Evolutionary conservation across 768 basidiomycete genomes (phyloP).

Genomic region (Lactarius vividus): DNA sequence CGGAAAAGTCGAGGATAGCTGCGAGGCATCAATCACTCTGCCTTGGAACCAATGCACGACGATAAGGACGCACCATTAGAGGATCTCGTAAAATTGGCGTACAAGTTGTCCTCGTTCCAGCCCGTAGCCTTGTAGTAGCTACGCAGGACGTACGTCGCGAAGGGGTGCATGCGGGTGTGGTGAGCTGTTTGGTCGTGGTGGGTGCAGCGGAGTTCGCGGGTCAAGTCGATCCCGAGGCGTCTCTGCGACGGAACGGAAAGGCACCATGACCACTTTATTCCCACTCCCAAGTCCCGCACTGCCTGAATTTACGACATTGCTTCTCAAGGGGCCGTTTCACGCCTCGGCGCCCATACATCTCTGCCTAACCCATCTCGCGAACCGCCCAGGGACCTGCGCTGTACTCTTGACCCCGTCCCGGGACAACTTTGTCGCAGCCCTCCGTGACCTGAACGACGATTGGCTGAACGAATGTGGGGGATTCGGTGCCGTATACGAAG

Average conservation of each 20-base stretch:
- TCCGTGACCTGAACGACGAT: slow-evolving; percentile 51
- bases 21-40: slow-evolving; percentile 8
- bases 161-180: slow-evolving; percentile 61
- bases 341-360: slow-evolving; percentile 70
- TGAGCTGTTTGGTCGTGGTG: not conserved
- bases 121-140: slow-evolving; percentile 90
- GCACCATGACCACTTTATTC: slow-evolving; percentile 35
- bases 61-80: slow-evolving; percentile 61
- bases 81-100: slow-evolving; percentile 83
- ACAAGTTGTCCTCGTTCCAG: slow-evolving; percentile 97
- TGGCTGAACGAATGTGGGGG: slow-evolving; percentile 36
- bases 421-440: slow-evolving; percentile 38
- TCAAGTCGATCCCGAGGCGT: not conserved
- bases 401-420: slow-evolving; percentile 57
- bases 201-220: not conserved
- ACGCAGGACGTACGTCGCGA: slow-evolving; percentile 83
- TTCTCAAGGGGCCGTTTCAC: slow-evolving; percentile 62
- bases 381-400: slow-evolving; percentile 36
- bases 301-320: slow-evolving; percentile 56
- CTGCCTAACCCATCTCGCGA: slow-evolving; percentile 47
- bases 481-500: slow-evolving; percentile 30
- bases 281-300: slow-evolving; percentile 44
- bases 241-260: not conserved
- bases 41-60: not conserved
- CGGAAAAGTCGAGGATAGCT: slow-evolving; percentile 91